Conservation (phyloP, 73 alveolate species). For the Effrenium voratum region DNA sequence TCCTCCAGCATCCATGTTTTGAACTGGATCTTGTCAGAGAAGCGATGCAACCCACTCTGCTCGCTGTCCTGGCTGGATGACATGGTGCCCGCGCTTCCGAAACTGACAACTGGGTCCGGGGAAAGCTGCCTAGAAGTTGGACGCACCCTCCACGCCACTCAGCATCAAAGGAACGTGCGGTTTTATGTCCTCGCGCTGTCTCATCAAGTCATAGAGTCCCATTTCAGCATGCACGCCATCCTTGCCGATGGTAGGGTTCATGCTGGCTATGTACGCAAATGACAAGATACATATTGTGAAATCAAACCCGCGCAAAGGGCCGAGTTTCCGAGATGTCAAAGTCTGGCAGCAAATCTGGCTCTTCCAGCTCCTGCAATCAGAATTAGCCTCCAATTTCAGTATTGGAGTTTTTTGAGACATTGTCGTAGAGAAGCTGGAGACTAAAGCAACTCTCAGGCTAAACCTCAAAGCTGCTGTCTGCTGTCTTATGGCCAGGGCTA, state of each 20-base stretch:
- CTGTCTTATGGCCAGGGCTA: too few species aligned
- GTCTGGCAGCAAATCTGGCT: too few species aligned
- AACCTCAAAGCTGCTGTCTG: too few species aligned
- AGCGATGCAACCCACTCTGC: neutral
- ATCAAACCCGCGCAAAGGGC: neutral
- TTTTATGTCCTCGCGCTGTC: conserved; percentile 20
- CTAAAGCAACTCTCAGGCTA: too few species aligned
- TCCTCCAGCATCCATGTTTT: conserved; percentile 14
- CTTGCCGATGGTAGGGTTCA: neutral
- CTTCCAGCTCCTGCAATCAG: too few species aligned
- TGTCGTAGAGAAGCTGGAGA: too few species aligned
- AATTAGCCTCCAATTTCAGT: too few species aligned
- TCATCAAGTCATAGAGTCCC: conserved; percentile 30
- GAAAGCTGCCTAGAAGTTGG: neutral
- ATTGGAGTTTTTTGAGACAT: too few species aligned
- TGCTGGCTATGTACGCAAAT: neutral
- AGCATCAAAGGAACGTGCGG: neutral
- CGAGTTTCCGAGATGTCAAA: neutral
- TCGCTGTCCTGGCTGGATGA: conserved; percentile 26
- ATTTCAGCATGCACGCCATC: neutral
- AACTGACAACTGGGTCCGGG: neutral
- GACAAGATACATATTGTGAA: too few species aligned
- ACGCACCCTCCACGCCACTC: neutral
- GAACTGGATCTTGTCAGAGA: conserved; percentile 37
- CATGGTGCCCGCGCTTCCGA: too few species aligned